Base-by-base conservation (phyloP, 768 basidiomycete species). In the Lactarius hengduanensis region DNA sequence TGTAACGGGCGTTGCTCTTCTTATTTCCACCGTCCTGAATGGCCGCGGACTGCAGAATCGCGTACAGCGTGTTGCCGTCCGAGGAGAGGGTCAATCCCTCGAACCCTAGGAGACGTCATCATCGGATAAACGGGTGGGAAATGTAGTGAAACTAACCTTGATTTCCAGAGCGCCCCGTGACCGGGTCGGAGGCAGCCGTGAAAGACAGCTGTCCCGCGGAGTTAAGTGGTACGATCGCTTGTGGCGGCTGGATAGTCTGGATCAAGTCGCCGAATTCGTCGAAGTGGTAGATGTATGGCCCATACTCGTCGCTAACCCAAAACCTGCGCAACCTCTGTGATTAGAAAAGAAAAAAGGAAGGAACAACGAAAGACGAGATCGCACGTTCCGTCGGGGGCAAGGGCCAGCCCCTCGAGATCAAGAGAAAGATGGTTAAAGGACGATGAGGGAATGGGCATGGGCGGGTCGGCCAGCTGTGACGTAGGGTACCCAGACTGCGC, bases 251-350 rank as follows among this genome's bases (percentile, higher is more conserved):
- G 53, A 89, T 86, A 1, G 83, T 82, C 68, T 83, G 79, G 26
- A 87, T 73, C 7, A 89, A 75, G 2, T 79, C 70, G 1, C 86
- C 86, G 30, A 74, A 72, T 0, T 78, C 71, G 0, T 79, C 74
- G 73, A 83, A 83, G 18, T 78, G 80, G 74, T 88, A 86, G 68
- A 89, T 84, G 70, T 86, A 85, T 3, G 86, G 85, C 1, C 86
- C 88, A 69, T 89, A 89, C 75, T 89, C 88, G 72, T 89, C 88
- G 70, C 84, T 84, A 36, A 84, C 78, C 86, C 85, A 88, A 74
- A 80, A 86, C 0, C 85, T 86, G 55, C 38, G n/a, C 55, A 38
- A 45, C 9, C 20, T 4, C 59, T 32, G 28, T 18, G 40, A 28
- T 30, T 8, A 20, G 11, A 26, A 2, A 38, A 13, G 15, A 60